Conservation (phyloP, 768 basidiomycete genomes). For the Leccinum aurantiacum region DNA sequence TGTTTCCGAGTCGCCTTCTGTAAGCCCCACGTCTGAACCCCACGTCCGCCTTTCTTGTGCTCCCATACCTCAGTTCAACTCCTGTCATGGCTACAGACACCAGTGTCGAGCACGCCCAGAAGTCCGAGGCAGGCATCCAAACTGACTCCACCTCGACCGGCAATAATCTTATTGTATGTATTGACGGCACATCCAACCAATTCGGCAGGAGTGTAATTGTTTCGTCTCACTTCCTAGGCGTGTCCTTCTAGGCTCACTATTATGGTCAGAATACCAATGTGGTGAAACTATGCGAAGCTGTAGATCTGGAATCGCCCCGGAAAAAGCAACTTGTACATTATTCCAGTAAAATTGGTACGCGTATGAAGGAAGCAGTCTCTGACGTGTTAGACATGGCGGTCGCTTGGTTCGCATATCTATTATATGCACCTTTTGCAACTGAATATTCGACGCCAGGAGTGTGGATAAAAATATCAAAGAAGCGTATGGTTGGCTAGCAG, state of each 20-base stretch:
- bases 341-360: slow-evolving; percentile 36
- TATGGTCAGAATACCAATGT: no score
- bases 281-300: no score
- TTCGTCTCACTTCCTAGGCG: no score
- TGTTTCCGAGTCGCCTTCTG: no score
- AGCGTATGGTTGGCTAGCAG: not conserved
- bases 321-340: slow-evolving; percentile 31
- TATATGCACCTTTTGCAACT: not conserved
- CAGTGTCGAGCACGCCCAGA: no score
- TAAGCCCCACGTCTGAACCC: no score
- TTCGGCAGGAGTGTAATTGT: not conserved
- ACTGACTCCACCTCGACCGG: not conserved
- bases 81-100: not conserved
- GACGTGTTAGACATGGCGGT: slow-evolving; percentile 16
- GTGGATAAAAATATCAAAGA: not conserved
- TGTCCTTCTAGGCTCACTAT: no score
- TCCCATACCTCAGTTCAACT: no score
- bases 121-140: not conserved
- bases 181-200: not conserved
- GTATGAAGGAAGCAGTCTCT: slow-evolving; percentile 6
- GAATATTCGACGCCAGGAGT: not conserved
- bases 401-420: not conserved
- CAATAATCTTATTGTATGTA: slow-evolving; percentile 16
- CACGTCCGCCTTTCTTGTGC: no score
- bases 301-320: slow-evolving; percentile 4